These are phyloP conservation scores for Neurospora sp. DNA, from an alignment of 495 filamentous ascomycete genomes.

Conservation along the genomic window DNA sequence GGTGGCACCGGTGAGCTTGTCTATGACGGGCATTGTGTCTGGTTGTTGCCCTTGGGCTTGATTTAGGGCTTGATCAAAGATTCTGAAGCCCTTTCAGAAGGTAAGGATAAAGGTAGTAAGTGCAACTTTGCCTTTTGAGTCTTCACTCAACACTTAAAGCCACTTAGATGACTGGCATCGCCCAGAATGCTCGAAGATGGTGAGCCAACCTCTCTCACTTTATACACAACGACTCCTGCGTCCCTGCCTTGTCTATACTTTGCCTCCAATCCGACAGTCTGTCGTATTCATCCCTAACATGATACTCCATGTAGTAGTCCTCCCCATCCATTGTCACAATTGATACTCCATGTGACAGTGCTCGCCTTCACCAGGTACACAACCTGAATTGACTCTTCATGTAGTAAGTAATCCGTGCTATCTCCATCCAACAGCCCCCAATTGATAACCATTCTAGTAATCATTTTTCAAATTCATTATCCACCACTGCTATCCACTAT, in stretches of 20 bases:
- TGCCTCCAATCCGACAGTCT: background rate
- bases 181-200: background rate
- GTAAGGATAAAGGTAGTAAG: background rate
- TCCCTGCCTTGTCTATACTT: background rate
- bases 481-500: background rate
- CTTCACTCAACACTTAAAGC: background rate
- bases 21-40: background rate
- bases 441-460: background rate
- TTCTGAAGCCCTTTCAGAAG: background rate
- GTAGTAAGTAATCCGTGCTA: background rate
- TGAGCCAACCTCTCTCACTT: background rate
- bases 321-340: background rate
- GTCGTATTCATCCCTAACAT: background rate
- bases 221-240: background rate
- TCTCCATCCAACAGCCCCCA: background rate
- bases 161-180: background rate
- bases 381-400: background rate
- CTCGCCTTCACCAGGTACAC: background rate
- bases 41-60: background rate
- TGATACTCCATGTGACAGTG: background rate
- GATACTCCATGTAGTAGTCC: background rate
- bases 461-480: background rate
- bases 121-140: background rate
- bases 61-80: background rate
- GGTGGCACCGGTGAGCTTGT: background rate